Percentiles rank a stretch among this genome's conserved stretches.
phyloP scores from a whole-genome alignment of 2,329 filamentous ascomycete genomes.

The Aureobasidium sp. region DNA sequence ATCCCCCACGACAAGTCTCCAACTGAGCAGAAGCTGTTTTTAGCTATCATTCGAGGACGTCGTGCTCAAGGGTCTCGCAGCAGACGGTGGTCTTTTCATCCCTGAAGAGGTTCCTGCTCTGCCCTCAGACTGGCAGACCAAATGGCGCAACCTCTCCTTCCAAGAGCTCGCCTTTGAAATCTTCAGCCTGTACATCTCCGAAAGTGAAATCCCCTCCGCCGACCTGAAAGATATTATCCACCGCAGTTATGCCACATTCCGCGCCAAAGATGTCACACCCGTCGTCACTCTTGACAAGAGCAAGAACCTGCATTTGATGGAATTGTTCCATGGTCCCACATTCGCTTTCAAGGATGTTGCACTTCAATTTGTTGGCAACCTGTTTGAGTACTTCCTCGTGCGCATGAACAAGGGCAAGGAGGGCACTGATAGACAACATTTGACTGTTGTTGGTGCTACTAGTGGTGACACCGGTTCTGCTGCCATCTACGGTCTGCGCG shows the following conservation, averaged over 20 bases:
- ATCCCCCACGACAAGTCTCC: neutral
- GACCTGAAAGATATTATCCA: conserved; percentile 79
- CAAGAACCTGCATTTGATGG: conserved; percentile 72
- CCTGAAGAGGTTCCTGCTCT: conserved; percentile 69
- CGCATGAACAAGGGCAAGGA: conserved; percentile 63
- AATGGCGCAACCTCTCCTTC: conserved; percentile 73
- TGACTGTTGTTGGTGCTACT: conserved; percentile 81
- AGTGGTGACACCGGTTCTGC: conserved; percentile 87
- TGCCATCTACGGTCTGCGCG: conserved; percentile 87
- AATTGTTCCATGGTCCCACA: conserved; percentile 93
- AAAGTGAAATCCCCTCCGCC: conserved; percentile 67
- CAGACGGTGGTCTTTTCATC: conserved; percentile 82
- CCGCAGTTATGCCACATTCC: conserved; percentile 84
- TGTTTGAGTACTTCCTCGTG: conserved; percentile 82
- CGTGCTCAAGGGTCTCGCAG: conserved; percentile 78
- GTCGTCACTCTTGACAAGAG: conserved; percentile 64
- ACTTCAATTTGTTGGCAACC: conserved; percentile 88
- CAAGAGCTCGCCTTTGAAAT: conserved; percentile 76
- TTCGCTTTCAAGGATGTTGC: conserved; percentile 96
- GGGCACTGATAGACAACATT: conserved; percentile 62
- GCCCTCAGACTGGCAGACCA: conserved; percentile 54
- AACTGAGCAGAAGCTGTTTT: conserved; percentile 19
- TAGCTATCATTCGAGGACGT: conserved; percentile 86
- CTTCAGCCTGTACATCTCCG: conserved; percentile 79
- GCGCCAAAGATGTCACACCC: conserved; percentile 68